phyloP scores from a whole-genome alignment of 2,329 filamentous ascomycete species.

The Ascochyta koolunga region DNA sequence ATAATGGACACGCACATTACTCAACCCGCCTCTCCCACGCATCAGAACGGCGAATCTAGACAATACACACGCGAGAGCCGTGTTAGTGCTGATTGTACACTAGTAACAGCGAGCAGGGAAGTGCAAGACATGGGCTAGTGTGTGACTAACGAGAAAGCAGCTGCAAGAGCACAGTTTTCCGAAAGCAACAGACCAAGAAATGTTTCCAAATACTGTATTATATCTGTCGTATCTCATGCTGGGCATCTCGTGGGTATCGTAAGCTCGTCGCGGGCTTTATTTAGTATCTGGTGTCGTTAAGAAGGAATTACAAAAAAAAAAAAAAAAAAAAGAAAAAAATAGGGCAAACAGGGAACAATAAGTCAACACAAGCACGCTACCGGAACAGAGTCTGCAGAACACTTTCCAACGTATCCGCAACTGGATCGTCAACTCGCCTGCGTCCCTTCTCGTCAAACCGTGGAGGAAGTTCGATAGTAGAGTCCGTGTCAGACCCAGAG shows the following conservation, averaged over 20 bases:
- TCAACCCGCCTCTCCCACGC: too few species aligned
- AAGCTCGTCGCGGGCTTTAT: conserved; percentile 3
- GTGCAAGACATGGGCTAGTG: too few species aligned
- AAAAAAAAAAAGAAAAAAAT: not conserved
- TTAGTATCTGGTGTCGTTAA: conserved; percentile 3
- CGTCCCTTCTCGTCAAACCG: conserved; percentile 45
- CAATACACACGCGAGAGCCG: too few species aligned
- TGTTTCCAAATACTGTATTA: not conserved
- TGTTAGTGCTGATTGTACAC: too few species aligned
- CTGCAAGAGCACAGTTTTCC: too few species aligned
- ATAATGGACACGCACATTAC: too few species aligned
- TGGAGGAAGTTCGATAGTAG: conserved; percentile 46
- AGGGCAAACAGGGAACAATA: not conserved
- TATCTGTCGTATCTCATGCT: conserved; percentile 9
- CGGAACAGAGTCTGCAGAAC: conserved; percentile 40
- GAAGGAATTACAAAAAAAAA: not conserved
- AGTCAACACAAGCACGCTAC: conserved; percentile 12
- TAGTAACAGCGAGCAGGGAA: too few species aligned
- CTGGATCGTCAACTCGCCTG: conserved; percentile 37
- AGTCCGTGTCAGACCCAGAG: conserved; percentile 35
- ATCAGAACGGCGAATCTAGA: too few species aligned
- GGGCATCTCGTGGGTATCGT: conserved; percentile 12
- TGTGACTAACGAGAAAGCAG: too few species aligned
- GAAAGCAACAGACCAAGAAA: too few species aligned
- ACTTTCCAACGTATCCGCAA: conserved; percentile 44